These are phyloP conservation scores for Suaeda aralocaspica DNA, from an alignment of 148 eudicot species.

Conservation along the genomic window DNA sequence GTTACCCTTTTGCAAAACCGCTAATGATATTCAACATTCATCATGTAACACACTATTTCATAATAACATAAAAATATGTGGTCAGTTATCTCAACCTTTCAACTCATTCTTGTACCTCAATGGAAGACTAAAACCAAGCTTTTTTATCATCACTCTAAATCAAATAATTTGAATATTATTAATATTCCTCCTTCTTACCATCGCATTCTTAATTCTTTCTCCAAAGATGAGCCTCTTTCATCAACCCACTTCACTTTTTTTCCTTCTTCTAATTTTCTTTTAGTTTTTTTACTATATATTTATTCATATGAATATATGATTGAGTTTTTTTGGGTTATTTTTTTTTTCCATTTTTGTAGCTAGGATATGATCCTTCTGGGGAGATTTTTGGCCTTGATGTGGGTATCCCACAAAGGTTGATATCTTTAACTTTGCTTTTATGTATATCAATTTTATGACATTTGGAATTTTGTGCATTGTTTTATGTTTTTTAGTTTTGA, in stretches of 20 bases:
- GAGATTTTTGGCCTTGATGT: slow-evolving; percentile 60
- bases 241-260: slow-evolving; percentile 11
- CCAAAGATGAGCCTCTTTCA: slow-evolving; percentile 35
- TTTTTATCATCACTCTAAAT: neutral
- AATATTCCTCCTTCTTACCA: slow-evolving; percentile 8
- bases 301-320: no score
- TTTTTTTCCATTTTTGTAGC: slow-evolving; percentile 25
- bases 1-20: no score
- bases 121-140: slow-evolving; percentile 27
- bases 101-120: slow-evolving; percentile 34
- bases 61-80: no score
- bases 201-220: slow-evolving; percentile 25
- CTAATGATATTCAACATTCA: no score
- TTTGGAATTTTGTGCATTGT: neutral
- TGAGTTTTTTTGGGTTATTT: neutral
- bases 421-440: neutral
- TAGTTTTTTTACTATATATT: neutral
- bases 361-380: slow-evolving; percentile 55
- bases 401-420: slow-evolving; percentile 51
- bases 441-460: neutral
- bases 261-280: neutral
- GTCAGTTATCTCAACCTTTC: slow-evolving; percentile 37
- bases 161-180: slow-evolving; percentile 4
- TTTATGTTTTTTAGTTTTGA: no score
- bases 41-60: no score